phyloP scores from a whole-genome alignment of 768 basidiomycete species.

The Boletus reticuloceps region DNA sequence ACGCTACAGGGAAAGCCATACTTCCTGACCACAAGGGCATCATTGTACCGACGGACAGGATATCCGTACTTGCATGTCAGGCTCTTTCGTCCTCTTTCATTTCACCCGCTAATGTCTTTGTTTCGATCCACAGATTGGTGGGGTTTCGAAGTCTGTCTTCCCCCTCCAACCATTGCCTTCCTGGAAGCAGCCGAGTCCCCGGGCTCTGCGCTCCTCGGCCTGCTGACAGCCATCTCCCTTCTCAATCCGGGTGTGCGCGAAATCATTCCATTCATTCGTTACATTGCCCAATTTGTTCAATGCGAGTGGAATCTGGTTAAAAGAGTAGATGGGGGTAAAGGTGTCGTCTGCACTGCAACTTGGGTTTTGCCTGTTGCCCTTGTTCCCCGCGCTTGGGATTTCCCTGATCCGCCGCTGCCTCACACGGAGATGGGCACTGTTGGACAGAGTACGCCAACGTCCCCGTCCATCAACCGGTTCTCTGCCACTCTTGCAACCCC shows the following conservation, averaged over 20 bases:
- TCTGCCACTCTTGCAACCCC: conserved; percentile 27
- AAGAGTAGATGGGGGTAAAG: conserved; percentile 61
- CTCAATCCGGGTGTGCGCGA: conserved; percentile 76
- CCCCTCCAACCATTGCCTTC: conserved; percentile 62
- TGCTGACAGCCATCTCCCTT: conserved; percentile 69
- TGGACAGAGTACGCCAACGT: conserved; percentile 18
- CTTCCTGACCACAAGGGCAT: conserved; percentile 67
- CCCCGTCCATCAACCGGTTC: conserved; percentile 21
- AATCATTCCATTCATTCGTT: conserved; percentile 80
- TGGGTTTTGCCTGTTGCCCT: conserved; percentile 84
- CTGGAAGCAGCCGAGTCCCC: conserved; percentile 64
- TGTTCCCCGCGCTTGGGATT: conserved; percentile 82
- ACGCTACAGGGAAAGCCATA: conserved; percentile 65
- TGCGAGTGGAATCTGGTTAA: conserved; percentile 69
- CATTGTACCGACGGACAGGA: conserved; percentile 71
- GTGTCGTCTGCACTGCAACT: conserved; percentile 88
- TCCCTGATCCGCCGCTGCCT: conserved; percentile 42
- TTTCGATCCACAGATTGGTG: conserved; percentile 68
- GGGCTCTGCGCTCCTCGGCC: conserved; percentile 57
- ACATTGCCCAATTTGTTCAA: conserved; percentile 76
- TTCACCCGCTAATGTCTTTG: conserved; percentile 6
- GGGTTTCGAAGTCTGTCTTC: conserved; percentile 79
- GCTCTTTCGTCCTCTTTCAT: conserved; percentile 1
- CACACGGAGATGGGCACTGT: conserved; percentile 16
- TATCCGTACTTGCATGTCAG: conserved; percentile 79